phyloP scores from a whole-genome alignment of 805 yeast species.

The Candida pseudofarinosa region DNA sequence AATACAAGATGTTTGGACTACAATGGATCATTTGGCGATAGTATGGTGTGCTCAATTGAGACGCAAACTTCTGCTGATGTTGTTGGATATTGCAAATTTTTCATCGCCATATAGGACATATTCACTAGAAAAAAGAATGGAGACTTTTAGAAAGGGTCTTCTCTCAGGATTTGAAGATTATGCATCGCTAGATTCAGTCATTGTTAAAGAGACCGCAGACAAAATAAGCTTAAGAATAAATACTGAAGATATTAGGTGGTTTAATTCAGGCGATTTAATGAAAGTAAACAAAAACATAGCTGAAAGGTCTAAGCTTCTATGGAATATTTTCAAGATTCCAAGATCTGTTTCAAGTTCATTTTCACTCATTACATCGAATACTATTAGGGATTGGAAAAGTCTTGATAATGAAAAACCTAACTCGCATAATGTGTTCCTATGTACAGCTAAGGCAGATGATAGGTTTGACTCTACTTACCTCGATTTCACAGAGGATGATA shows the following conservation, averaged over 20 bases:
- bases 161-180: slow-evolving; percentile 57
- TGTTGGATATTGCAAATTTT: slow-evolving; percentile 59
- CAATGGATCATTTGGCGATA: slow-evolving; percentile 90
- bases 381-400: slow-evolving; percentile 5
- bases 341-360: slow-evolving; percentile 6
- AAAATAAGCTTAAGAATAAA: slow-evolving; percentile 15
- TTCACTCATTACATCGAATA: slow-evolving; percentile 17
- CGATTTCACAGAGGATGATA: slow-evolving; percentile 36
- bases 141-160: slow-evolving; percentile 41
- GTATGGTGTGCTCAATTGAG: slow-evolving; percentile 95
- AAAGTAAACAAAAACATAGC: slow-evolving; percentile 1
- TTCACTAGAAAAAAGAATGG: slow-evolving; percentile 55
- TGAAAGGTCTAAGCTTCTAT: neutral
- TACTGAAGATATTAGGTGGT: slow-evolving; percentile 13
- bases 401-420: slow-evolving; percentile 5
- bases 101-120: slow-evolving; percentile 46
- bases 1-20: slow-evolving; percentile 88
- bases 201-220: slow-evolving; percentile 16
- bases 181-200: slow-evolving; percentile 22
- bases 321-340: slow-evolving; percentile 5
- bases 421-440: slow-evolving; percentile 17
- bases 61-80: slow-evolving; percentile 50
- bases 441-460: slow-evolving; percentile 10
- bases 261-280: slow-evolving; percentile 4
- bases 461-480: slow-evolving; percentile 9